Evolutionary conservation across 2,329 filamentous ascomycete genomes (phyloP).

Genomic region (Cylindrodendrum hubeiense): DNA sequence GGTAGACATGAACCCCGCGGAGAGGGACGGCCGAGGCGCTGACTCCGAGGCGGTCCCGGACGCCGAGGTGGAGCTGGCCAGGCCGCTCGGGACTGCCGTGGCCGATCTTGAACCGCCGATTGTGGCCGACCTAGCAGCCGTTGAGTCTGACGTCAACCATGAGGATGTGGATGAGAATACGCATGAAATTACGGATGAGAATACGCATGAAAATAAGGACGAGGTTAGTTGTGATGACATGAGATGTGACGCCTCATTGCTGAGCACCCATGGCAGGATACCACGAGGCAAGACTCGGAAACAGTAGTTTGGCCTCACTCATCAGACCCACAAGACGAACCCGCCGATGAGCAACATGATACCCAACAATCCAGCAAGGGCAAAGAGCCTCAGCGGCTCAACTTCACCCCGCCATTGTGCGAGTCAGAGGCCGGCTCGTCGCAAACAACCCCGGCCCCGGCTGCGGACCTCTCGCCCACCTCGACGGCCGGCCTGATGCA

Average conservation of each 20-base stretch:
- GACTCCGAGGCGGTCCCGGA: conserved; percentile 6
- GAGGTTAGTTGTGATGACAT: conserved; percentile 17
- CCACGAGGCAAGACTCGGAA: conserved; percentile 1
- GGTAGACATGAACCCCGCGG: conserved; percentile 18
- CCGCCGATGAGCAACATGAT: background rate
- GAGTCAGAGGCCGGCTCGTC: conserved; percentile 11
- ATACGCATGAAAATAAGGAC: conserved; percentile 1
- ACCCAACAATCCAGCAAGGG: conserved; percentile 4
- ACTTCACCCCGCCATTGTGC: background rate
- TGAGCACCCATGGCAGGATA: conserved; percentile 4
- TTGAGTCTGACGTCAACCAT: background rate
- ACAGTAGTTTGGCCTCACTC: conserved; percentile 13
- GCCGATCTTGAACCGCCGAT: conserved; percentile 12
- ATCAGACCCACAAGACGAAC: conserved; percentile 11
- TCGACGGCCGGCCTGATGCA: conserved; percentile 17
- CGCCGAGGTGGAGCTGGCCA: conserved; percentile 13
- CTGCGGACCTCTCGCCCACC: background rate
- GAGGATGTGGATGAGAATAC: conserved; percentile 1
- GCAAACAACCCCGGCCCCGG: conserved; percentile 9
- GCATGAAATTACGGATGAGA: conserved; percentile 12
- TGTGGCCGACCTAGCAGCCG: background rate
- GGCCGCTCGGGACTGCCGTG: background rate
- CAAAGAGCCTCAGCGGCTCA: conserved; percentile 11
- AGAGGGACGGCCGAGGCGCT: conserved; percentile 9
- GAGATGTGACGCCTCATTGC: background rate